A percentile compares a stretch with the other conserved stretches of the same genome.
Conservation (phyloP, 805 yeast genomes). For the Ogataea corticis region DNA sequence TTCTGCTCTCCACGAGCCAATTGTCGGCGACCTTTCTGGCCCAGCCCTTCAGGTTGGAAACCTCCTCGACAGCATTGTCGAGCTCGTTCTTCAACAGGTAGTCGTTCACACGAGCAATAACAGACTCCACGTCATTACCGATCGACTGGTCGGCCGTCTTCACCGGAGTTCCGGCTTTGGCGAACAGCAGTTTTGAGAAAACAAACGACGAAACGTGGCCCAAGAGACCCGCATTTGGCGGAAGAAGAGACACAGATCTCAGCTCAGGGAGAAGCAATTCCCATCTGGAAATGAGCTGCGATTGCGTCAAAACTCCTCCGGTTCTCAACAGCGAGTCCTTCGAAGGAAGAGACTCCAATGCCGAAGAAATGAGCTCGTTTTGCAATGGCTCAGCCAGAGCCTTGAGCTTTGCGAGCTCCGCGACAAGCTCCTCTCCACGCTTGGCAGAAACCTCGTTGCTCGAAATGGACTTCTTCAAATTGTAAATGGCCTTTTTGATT, state of each 20-base stretch:
- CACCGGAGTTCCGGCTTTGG: constrained; percentile 73
- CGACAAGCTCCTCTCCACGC: constrained; percentile 50
- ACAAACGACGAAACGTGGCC: constrained; percentile 84
- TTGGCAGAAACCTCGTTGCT: constrained; percentile 39
- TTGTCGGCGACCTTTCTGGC: constrained; percentile 84
- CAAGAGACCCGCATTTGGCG: constrained; percentile 93
- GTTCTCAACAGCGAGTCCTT: constrained; percentile 38
- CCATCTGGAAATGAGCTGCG: constrained; percentile 82
- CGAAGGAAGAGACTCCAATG: constrained; percentile 47
- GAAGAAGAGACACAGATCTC: constrained; percentile 83
- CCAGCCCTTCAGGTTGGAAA: constrained; percentile 89
- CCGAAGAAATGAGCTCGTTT: constrained; percentile 37
- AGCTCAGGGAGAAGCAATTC: constrained; percentile 78
- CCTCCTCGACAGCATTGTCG: constrained; percentile 90
- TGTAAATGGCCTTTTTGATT: constrained; percentile 45
- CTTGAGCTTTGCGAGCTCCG: constrained; percentile 38
- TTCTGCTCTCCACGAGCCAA: constrained; percentile 89
- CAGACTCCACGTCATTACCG: constrained; percentile 85
- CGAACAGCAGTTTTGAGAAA: constrained; percentile 72
- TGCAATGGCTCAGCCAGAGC: constrained; percentile 39
- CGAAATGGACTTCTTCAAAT: constrained; percentile 41
- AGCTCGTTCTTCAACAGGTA: constrained; percentile 74
- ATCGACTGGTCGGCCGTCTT: constrained; percentile 31
- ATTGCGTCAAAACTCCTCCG: constrained; percentile 68
- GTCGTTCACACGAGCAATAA: constrained; percentile 81